Percentiles rank a stretch among this genome's conserved stretches.
Evolutionary conservation across 2,329 filamentous ascomycete species (phyloP).

Genomic region (Coniochaeta sp.): DNA sequence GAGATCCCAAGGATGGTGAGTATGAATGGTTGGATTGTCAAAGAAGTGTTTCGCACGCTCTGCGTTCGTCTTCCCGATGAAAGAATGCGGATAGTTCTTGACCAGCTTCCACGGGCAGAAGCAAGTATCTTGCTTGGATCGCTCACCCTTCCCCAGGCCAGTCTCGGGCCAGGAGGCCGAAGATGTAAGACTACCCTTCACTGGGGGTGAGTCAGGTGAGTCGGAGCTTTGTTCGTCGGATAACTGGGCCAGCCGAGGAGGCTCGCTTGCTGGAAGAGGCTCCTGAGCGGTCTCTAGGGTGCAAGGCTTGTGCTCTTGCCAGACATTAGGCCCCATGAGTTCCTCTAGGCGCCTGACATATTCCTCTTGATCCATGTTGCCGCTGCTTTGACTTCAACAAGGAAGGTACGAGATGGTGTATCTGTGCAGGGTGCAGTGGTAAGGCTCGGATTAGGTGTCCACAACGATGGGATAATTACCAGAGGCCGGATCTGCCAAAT

Average conservation of each 20-base stretch:
- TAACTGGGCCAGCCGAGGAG: neutral
- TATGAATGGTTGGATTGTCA: conserved; percentile 46
- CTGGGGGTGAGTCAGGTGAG: neutral
- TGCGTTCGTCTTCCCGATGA: conserved; percentile 45
- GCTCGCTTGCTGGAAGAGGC: neutral
- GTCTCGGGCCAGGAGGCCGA: conserved; percentile 4
- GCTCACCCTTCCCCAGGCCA: conserved; percentile 18
- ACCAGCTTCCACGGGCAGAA: conserved; percentile 49
- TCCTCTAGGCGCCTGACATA: neutral
- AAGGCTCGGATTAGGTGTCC: neutral
- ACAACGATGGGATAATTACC: neutral
- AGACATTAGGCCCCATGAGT: neutral
- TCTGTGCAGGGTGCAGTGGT: neutral
- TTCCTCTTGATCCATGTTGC: neutral
- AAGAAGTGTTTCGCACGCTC: conserved; percentile 47
- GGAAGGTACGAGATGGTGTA: neutral
- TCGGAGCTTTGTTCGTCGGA: neutral
- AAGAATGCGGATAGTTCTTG: conserved; percentile 50
- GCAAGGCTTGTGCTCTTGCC: neutral
- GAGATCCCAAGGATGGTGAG: conserved; percentile 63
- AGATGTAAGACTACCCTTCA: neutral
- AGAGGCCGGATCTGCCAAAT: too few species aligned
- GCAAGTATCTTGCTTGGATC: conserved; percentile 13
- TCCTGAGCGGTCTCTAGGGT: neutral
- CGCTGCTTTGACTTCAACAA: neutral